Conservation (phyloP, 768 basidiomycete genomes). For the Cytidiella melzeri region DNA sequence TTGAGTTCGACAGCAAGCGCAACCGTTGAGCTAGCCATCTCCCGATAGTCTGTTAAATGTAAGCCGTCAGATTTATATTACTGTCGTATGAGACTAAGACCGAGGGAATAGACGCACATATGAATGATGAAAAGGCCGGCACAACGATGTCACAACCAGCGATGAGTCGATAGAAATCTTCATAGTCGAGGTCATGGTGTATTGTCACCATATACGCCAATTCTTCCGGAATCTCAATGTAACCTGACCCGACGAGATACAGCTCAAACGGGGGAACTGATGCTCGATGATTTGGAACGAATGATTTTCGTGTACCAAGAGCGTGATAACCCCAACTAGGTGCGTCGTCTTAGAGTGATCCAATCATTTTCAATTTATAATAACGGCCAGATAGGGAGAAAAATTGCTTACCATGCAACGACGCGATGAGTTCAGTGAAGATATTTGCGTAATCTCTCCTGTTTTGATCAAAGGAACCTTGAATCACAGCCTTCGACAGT, state of each 20-base stretch:
- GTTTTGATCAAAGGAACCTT: slow-evolving; percentile 30
- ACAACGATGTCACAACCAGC: slow-evolving; percentile 35
- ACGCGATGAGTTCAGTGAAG: slow-evolving; percentile 29
- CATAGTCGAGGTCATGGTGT: slow-evolving; percentile 29
- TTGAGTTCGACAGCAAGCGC: slow-evolving; percentile 35
- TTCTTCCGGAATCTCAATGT: slow-evolving; percentile 29
- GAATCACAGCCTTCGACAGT: slow-evolving; percentile 37
- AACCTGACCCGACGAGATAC: slow-evolving; percentile 29
- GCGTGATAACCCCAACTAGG: slow-evolving; percentile 32
- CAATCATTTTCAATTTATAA: neutral
- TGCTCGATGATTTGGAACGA: slow-evolving; percentile 19
- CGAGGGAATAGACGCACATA: slow-evolving; percentile 18
- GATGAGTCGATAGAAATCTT: slow-evolving; percentile 33
- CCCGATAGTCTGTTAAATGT: slow-evolving; percentile 25
- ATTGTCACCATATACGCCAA: slow-evolving; percentile 33
- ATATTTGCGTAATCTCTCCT: slow-evolving; percentile 32
- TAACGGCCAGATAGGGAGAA: neutral
- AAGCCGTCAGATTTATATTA: no score
- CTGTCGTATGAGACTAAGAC: no score
- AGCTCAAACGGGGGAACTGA: slow-evolving; percentile 25
- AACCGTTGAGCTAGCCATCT: slow-evolving; percentile 36
- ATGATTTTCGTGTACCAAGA: slow-evolving; percentile 17
- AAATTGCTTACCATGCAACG: slow-evolving; percentile 24
- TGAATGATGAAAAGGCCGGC: slow-evolving; percentile 32
- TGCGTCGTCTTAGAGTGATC: slow-evolving; percentile 34